Evolutionary conservation across 1,284 basidiomycete species (phyloP).

Genomic region (Puccinia triticina): DNA sequence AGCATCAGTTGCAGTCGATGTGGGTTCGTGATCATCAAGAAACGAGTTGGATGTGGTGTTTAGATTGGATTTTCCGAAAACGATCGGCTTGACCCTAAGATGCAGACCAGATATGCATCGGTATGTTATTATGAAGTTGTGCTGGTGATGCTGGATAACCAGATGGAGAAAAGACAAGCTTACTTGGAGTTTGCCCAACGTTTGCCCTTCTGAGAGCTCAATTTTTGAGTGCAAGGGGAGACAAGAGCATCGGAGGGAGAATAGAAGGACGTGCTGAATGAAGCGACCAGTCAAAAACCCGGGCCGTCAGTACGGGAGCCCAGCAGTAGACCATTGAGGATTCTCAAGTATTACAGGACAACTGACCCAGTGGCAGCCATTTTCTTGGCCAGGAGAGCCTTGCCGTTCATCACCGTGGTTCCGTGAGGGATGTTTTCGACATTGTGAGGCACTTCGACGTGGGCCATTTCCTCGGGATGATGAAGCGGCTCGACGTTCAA

Average conservation of each 20-base stretch:
- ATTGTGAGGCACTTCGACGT: conserved; percentile 50
- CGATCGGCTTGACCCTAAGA: conserved; percentile 42
- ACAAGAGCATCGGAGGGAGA: conserved; percentile 49
- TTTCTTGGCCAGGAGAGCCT: conserved; percentile 50
- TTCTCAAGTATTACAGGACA: too few relatives aligned
- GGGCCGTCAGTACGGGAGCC: not conserved
- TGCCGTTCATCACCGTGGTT: conserved; percentile 39
- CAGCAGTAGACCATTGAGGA: not conserved
- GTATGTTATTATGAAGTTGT: not conserved
- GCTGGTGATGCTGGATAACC: not conserved
- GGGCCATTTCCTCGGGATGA: conserved; percentile 51
- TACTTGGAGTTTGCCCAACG: conserved; percentile 51
- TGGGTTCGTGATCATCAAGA: conserved; percentile 18
- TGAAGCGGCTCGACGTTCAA: conserved; percentile 49
- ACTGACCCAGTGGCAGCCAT: conserved; percentile 49
- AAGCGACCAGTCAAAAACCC: not conserved
- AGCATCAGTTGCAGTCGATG: not conserved
- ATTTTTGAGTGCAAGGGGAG: conserved; percentile 50
- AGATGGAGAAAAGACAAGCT: not conserved
- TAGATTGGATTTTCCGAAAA: conserved; percentile 50
- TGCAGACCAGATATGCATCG: not conserved
- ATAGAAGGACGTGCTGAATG: conserved; percentile 43
- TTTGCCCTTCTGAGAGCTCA: conserved; percentile 47
- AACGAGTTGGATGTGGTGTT: conserved; percentile 35
- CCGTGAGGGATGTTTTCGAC: conserved; percentile 51